phyloP scores from a whole-genome alignment of 805 yeast genomes.

The Wickerhamiella siamensis region DNA sequence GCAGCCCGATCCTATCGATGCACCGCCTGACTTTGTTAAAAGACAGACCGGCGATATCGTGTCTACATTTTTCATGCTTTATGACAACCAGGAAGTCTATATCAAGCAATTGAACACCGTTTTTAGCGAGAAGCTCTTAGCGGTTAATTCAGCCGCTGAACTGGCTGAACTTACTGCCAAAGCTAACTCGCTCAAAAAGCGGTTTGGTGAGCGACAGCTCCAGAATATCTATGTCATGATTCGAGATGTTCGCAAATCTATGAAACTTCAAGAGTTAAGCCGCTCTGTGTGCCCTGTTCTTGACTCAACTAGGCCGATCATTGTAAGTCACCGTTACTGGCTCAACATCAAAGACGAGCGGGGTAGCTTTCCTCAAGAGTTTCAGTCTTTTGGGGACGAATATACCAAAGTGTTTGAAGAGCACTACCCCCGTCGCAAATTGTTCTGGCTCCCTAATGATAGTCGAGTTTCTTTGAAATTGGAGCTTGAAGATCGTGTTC shows the following conservation, averaged over 20 bases:
- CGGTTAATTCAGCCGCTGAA: conserved; percentile 18
- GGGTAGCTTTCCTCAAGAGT: conserved; percentile 31
- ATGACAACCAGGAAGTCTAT: conserved; percentile 53
- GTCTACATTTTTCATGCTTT: conserved; percentile 55
- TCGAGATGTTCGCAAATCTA: conserved; percentile 40
- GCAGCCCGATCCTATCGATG: conserved; percentile 82
- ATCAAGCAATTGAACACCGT: conserved; percentile 47
- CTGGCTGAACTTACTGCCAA: conserved; percentile 28
- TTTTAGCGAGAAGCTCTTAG: conserved; percentile 44
- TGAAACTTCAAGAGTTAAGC: conserved; percentile 39
- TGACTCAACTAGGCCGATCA: conserved; percentile 28
- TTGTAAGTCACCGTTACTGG: conserved; percentile 76
- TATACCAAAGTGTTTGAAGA: conserved; percentile 33
- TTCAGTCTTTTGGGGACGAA: conserved; percentile 26
- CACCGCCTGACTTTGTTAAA: conserved; percentile 68
- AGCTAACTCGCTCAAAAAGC: conserved; percentile 40
- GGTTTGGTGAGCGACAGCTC: conserved; percentile 56
- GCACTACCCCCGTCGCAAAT: conserved; percentile 41
- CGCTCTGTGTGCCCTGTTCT: conserved; percentile 21
- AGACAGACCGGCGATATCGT: conserved; percentile 47
- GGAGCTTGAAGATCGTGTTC: conserved; percentile 33
- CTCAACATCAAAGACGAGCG: conserved; percentile 32
- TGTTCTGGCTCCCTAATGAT: conserved; percentile 41
- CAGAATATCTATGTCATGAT: conserved; percentile 67
- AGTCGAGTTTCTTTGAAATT: conserved; percentile 53